Percentiles rank a stretch among this genome's conserved stretches.
Evolutionary conservation across 495 filamentous ascomycete genomes (phyloP).

Genomic region (Podospora anserina): DNA sequence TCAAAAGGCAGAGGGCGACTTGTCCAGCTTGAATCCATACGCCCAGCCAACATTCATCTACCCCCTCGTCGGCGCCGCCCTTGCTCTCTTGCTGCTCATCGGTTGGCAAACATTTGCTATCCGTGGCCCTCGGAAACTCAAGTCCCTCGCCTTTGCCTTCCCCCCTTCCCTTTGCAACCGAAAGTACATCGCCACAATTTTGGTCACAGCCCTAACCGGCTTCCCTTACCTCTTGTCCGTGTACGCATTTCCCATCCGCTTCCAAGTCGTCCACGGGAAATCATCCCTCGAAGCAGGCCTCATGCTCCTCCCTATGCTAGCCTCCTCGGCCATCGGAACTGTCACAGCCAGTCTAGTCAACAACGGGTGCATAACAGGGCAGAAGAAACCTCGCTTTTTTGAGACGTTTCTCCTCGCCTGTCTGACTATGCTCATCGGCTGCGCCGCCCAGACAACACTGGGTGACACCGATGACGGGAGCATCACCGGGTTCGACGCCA

Average conservation of each 20-base stretch:
- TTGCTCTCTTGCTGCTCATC: constrained; percentile 43
- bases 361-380: constrained; percentile 24
- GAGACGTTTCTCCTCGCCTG: constrained; percentile 38
- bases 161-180: constrained; percentile 33
- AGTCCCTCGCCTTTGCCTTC: constrained; percentile 19
- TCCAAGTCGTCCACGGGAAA: constrained; percentile 55
- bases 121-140: constrained; percentile 7
- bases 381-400: constrained; percentile 30
- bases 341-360: constrained; percentile 37
- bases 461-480: constrained; percentile 23
- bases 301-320: constrained; percentile 57
- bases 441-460: constrained; percentile 34
- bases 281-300: constrained; percentile 51
- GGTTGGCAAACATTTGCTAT: constrained; percentile 40
- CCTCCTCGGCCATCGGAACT: constrained; percentile 46
- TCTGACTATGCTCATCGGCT: constrained; percentile 39
- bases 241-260: constrained; percentile 56
- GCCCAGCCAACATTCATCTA: constrained; percentile 40
- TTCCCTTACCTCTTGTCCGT: constrained; percentile 56
- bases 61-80: constrained; percentile 42
- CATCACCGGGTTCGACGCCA: constrained; percentile 25
- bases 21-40: constrained; percentile 41
- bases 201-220: constrained; percentile 48
- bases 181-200: constrained; percentile 34
- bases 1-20: constrained; percentile 13